A percentile compares a stretch with the other conserved stretches of the same genome.
phyloP scores from a whole-genome alignment of 2,329 filamentous ascomycete genomes.

The Hypoxylon sp. region DNA sequence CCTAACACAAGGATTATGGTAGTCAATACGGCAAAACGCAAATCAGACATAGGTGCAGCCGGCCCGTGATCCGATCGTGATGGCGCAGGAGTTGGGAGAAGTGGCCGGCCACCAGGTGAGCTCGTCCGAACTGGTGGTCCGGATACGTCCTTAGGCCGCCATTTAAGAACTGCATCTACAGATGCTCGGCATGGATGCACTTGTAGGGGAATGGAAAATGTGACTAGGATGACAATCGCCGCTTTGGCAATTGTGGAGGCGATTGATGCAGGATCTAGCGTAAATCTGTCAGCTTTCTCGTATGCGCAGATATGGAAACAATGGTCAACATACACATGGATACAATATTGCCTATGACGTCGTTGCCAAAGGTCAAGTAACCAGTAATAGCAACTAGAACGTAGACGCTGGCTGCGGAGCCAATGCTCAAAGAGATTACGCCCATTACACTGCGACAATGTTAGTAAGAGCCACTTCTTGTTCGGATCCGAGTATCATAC shows the following conservation, averaged over 20 bases:
- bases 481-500: conserved; percentile 46
- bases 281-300: conserved; percentile 19
- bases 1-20: conserved; percentile 86
- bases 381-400: conserved; percentile 93
- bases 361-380: conserved; percentile 94
- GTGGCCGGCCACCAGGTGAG: conserved; percentile 60
- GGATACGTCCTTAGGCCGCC: conserved; percentile 76
- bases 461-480: conserved; percentile 32
- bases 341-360: conserved; percentile 92
- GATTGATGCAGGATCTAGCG: conserved; percentile 76
- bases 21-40: conserved; percentile 90
- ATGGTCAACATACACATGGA: conserved; percentile 79
- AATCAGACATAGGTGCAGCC: conserved; percentile 80
- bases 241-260: conserved; percentile 93
- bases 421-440: conserved; percentile 87
- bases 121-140: conserved; percentile 59
- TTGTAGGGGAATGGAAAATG: conserved; percentile 96
- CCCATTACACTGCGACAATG: conserved; percentile 74
- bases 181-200: conserved; percentile 97
- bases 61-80: conserved; percentile 67
- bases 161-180: conserved; percentile 92
- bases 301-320: not conserved
- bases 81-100: conserved; percentile 58
- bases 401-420: conserved; percentile 88
- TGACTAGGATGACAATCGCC: conserved; percentile 94